Evolutionary conservation across 306 rosid genomes (phyloP), one percentile per base, ranked within the genome.

Genomic region (Medicago lupulina): DNA sequence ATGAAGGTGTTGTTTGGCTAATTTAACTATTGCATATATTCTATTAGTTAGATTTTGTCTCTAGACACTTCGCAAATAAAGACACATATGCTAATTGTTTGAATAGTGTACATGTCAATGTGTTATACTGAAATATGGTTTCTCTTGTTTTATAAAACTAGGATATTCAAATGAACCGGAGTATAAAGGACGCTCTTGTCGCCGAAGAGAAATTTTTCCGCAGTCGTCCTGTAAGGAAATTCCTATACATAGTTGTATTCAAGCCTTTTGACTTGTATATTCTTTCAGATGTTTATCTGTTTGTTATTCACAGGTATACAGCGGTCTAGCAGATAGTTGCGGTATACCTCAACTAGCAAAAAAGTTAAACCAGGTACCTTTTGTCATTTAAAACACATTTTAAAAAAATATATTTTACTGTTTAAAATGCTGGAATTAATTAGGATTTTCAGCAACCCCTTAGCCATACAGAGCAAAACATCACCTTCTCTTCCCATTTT

Each of bases 261-360:
- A 31, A 46, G 74, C 77, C 7, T 62, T 78, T 23, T 70, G 46
- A 23, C 19, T n/a, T 76, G n/a, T 17, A 49, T 28, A 15, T 23
- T 59, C 7, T 58, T 2, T 54, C 64, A 28, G 31, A 51, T 69
- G 25, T 79, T 66, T 39, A 73, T 66, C 66, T 21, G 53, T 76
- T 82, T 64, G 63, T 72, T 77, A 59, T 70, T 73, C 67, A 40
- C 68, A 96, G 99, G 96, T 96, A 15, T 96, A 96, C 88, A 91
- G 86, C 15, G 87, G 91, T 71, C 89, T 96, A 59, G 93, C 93
- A 64, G 99, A 92, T 79, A 88, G 93, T 55, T 96, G 99, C 36
- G 99, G 99, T 18, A 84, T 96, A 83, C 99, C 99, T 70, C 99
- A 89, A 70, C 87, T 96, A 78, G 99, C 99, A 54, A 92, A 96